Evolutionary conservation across 352 stramenopile species (phyloP).

Genomic region (Phytophthora boehmeriae): DNA sequence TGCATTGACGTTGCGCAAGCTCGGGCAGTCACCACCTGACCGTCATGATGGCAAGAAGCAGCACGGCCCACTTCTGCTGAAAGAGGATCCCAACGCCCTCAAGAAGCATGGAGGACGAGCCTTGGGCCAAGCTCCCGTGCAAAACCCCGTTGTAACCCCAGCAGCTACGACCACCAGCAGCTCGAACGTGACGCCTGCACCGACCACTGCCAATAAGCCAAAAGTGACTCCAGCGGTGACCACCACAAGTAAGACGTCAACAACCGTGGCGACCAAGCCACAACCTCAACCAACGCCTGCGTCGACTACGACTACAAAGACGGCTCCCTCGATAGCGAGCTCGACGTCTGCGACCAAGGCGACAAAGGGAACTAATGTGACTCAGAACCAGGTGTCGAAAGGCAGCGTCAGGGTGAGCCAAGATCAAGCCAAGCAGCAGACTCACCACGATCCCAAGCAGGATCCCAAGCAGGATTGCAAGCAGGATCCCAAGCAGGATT

Average conservation of each 20-base stretch:
- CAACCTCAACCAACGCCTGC: neutral
- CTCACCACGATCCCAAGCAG: slow-evolving; percentile 6
- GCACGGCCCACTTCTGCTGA: neutral
- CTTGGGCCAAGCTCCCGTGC: slow-evolving; percentile 11
- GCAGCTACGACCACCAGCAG: slow-evolving; percentile 9
- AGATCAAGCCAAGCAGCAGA: slow-evolving; percentile 4
- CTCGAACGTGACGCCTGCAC: slow-evolving; percentile 5
- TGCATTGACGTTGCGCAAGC: neutral
- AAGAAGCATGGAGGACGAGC: neutral
- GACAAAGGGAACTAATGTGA: neutral
- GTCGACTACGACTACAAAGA: slow-evolving; percentile 5
- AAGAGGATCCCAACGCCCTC: neutral
- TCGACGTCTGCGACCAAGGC: slow-evolving; percentile 3
- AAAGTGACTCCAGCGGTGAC: slow-evolving; percentile 14
- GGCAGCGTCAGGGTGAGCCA: slow-evolving; percentile 3
- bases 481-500: too few species aligned
- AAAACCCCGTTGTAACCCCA: slow-evolving; percentile 6
- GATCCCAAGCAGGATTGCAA: neutral
- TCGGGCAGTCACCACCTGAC: neutral
- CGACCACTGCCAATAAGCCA: slow-evolving; percentile 10
- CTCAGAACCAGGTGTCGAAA: neutral
- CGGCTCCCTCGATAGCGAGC: neutral
- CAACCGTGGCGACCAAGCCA: neutral
- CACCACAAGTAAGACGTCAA: neutral
- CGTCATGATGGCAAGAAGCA: slow-evolving; percentile 2